Evolutionary conservation across 2,329 filamentous ascomycete species (phyloP).

Genomic region (Bretziella fagacearum): DNA sequence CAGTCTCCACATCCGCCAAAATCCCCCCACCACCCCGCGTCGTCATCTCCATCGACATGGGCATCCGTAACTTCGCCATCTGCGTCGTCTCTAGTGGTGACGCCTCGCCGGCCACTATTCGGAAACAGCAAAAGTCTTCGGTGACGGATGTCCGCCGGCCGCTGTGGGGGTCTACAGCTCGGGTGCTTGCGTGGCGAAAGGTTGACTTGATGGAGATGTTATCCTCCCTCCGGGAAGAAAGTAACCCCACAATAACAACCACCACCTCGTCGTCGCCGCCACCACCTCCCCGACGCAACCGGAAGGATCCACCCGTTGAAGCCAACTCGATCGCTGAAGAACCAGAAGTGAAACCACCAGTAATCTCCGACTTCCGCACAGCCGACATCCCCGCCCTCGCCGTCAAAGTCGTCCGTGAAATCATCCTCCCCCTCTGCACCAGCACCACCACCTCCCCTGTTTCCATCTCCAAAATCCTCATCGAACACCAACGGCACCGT

Average conservation of each 20-base stretch:
- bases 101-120: too few relatives aligned
- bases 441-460: neutral
- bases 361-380: constrained; percentile 1
- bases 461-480: neutral
- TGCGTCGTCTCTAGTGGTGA: constrained; percentile 1
- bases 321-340: neutral
- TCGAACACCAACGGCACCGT: constrained; percentile 12
- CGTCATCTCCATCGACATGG: constrained; percentile 11
- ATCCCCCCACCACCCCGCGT: neutral
- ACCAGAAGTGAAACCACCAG: neutral
- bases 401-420: constrained; percentile 3
- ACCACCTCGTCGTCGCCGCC: neutral
- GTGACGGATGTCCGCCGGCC: constrained; percentile 1
- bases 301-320: neutral
- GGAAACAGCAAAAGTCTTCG: neutral
- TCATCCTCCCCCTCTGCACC: constrained; percentile 4
- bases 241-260: neutral
- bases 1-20: neutral
- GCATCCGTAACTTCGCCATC: constrained; percentile 12
- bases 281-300: too few relatives aligned
- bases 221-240: neutral
- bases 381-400: constrained; percentile 9
- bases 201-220: constrained; percentile 5
- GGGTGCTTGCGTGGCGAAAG: constrained; percentile 7
- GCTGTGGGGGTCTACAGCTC: constrained; percentile 2